These are phyloP conservation scores for Trichoderma erinaceum DNA, from an alignment of 495 filamentous ascomycete species.

Conservation along the genomic window DNA sequence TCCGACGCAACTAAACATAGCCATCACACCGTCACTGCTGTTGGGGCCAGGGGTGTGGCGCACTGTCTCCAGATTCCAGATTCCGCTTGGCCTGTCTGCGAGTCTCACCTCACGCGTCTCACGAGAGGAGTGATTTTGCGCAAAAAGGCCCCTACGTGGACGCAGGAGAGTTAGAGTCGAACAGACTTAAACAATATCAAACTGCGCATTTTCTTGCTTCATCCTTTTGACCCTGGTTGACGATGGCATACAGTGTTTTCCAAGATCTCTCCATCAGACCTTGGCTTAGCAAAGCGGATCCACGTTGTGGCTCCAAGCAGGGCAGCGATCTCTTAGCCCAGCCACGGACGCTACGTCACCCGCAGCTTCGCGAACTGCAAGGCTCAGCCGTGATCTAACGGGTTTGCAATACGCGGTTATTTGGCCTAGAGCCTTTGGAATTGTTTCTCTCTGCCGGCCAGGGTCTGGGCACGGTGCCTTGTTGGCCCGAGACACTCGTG, in stretches of 20 bases:
- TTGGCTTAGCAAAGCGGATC: neutral
- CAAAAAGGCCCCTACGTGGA: neutral
- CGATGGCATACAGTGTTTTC: neutral
- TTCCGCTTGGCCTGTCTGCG: neutral
- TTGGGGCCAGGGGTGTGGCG: neutral
- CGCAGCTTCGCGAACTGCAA: neutral
- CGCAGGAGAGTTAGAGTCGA: neutral
- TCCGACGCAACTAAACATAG: neutral
- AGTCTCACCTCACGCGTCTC: slow-evolving; percentile 2
- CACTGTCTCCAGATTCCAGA: neutral
- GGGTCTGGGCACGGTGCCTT: neutral
- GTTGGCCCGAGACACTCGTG: slow-evolving; percentile 5
- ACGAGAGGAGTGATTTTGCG: neutral
- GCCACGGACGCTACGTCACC: slow-evolving; percentile 6
- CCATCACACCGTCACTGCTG: neutral
- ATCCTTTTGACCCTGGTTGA: neutral
- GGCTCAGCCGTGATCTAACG: slow-evolving; percentile 2
- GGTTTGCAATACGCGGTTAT: neutral
- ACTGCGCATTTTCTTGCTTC: neutral
- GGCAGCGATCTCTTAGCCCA: slow-evolving; percentile 7
- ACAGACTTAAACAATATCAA: neutral
- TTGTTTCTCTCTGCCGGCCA: neutral
- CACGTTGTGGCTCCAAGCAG: slow-evolving; percentile 13
- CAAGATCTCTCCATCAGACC: neutral
- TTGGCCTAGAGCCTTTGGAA: neutral